phyloP scores from a whole-genome alignment of 306 rosid genomes.

The Pyrus pyrifolia region DNA sequence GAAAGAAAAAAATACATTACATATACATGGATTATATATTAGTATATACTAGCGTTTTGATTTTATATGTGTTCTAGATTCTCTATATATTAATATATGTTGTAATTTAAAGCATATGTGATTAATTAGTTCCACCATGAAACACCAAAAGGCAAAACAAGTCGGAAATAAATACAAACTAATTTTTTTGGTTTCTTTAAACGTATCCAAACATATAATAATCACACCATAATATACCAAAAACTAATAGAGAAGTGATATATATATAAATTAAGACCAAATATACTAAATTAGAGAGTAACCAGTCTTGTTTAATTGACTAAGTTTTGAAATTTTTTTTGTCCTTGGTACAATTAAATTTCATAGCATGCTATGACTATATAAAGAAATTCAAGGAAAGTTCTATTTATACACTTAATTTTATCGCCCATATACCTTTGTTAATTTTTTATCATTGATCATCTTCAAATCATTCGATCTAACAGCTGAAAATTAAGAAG shows the following conservation, averaged over 20 bases:
- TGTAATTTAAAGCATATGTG: neutral
- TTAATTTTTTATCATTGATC: too few species aligned
- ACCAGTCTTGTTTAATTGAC: conserved; percentile 3
- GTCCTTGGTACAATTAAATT: conserved; percentile 36
- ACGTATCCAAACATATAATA: neutral
- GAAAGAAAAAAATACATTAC: neutral
- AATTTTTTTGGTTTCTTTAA: neutral
- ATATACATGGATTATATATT: neutral
- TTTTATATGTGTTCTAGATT: neutral
- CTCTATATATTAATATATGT: neutral
- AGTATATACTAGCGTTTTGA: neutral
- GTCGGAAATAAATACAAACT: neutral
- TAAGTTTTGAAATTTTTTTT: conserved; percentile 16
- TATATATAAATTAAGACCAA: neutral
- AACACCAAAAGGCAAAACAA: neutral
- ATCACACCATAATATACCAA: neutral
- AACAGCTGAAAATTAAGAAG: too few species aligned
- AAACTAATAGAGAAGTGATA: neutral
- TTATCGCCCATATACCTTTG: too few species aligned
- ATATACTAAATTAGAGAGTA: neutral
- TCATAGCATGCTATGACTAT: neutral
- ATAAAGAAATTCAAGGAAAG: neutral
- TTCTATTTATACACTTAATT: fast-evolving
- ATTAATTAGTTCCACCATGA: neutral
- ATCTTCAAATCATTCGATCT: too few species aligned